Base-by-base conservation (phyloP, 106 monocot genomes). In the Chionographis japonica region DNA sequence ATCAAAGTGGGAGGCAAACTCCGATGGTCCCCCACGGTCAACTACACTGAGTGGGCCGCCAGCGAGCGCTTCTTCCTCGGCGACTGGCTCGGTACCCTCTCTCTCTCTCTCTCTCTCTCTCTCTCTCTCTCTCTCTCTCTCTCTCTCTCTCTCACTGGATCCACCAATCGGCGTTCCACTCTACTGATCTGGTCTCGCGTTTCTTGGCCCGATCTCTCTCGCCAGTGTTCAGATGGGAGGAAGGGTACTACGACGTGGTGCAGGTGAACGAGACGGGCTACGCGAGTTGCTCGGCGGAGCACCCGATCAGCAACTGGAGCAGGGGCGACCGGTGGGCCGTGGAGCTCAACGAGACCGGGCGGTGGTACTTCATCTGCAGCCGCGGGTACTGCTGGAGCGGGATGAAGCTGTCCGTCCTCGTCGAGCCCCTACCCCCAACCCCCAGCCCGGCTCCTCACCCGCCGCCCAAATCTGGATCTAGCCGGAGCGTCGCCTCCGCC, bases 361-460 rank as follows among this genome's bases (percentile, higher is more conserved):
- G 19, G 14, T 79, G 73, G 62, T 79, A 79, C 68, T 79, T 74
- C 68, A 74, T 69, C 56, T 73, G 74, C 72, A 65, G 74, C 74
- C 62, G 79, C 49, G 79, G 79, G 16, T 54, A 79, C 68, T 79
- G 79, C 68, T 74, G 62, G 62, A n/a, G 40, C 42, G 74, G 74
- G 36, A 79, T 79, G 79, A 79, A 74, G 79, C 50, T 79, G 40
- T 35, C 79, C 68, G 42, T 79, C 63, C 35, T 35, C n/a, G 79
- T 74, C 40, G 50, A 43, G 18, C 60, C 61, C 10, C n/a, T 55
- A 2, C 74, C 68, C 8, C 18, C 68, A 0, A 8, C 67, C 6
- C 15, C 63, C 4, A 42, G 68, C 11, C 59, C 68, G 16, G 67
- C 68, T 17, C 58, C 60, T 13, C 39, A 18, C 42, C n/a, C 54